Percentiles rank a stretch among this genome's conserved stretches.
Conservation (phyloP, 352 stramenopile species). For the Pythium volutum region DNA sequence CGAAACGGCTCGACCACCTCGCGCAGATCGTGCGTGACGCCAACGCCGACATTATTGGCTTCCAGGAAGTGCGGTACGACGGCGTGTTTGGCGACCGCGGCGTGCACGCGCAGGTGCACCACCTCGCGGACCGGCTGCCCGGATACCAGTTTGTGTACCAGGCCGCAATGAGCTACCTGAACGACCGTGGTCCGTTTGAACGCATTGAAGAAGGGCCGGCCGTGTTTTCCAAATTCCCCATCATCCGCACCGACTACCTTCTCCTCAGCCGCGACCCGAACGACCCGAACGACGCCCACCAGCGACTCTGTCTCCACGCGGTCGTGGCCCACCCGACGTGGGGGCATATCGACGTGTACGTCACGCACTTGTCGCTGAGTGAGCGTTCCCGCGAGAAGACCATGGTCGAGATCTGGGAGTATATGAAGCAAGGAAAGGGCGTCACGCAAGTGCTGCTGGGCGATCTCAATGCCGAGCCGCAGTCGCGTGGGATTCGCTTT, state of each 20-base stretch:
- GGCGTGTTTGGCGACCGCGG: constrained; percentile 58
- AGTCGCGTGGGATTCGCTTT: constrained; percentile 77
- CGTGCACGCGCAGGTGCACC: constrained; percentile 74
- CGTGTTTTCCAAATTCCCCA: constrained; percentile 78
- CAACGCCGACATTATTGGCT: constrained; percentile 68
- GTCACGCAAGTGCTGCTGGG: constrained; percentile 76
- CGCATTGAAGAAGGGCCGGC: constrained; percentile 82
- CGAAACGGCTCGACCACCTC: constrained; percentile 75
- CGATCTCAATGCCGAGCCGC: constrained; percentile 86
- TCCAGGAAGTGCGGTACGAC: constrained; percentile 88
- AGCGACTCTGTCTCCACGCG: constrained; percentile 80
- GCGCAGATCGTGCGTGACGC: constrained; percentile 44
- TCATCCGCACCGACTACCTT: constrained; percentile 78
- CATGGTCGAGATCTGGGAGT: constrained; percentile 80
- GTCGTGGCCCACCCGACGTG: constrained; percentile 62
- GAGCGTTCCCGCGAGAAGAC: constrained; percentile 69
- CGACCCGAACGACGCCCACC: constrained; percentile 81
- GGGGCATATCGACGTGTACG: constrained; percentile 80
- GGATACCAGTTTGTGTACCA: constrained; percentile 86
- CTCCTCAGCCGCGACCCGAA: constrained; percentile 77
- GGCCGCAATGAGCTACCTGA: constrained; percentile 83
- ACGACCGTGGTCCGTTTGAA: constrained; percentile 52
- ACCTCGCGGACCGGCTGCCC: constrained; percentile 56
- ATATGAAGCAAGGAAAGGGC: constrained; percentile 60
- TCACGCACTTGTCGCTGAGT: constrained; percentile 83